Evolutionary conservation across 192 early-diverging fungal species (phyloP).

Genomic region (Paraglomus occultum): DNA sequence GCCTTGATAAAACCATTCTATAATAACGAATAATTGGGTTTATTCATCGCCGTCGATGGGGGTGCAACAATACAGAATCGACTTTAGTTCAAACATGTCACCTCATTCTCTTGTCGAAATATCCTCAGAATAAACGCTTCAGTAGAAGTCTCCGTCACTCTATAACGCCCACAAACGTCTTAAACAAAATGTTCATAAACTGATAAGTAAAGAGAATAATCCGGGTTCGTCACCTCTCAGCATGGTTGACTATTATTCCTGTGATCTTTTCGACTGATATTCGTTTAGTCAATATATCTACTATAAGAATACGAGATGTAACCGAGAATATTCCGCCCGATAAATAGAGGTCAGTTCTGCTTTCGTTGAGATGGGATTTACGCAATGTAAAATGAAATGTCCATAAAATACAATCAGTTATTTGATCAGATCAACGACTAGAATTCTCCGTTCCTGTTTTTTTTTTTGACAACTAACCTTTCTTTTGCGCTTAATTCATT

Average conservation of each 20-base stretch:
- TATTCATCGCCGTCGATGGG: background rate
- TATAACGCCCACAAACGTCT: slow-evolving; percentile 29
- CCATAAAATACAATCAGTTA: too few relatives aligned
- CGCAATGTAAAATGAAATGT: too few relatives aligned
- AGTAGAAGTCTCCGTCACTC: slow-evolving; percentile 73
- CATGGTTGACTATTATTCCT: slow-evolving; percentile 85
- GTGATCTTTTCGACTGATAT: slow-evolving; percentile 75
- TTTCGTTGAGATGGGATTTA: background rate
- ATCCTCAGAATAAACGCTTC: slow-evolving; percentile 90
- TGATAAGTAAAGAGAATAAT: background rate
- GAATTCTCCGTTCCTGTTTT: slow-evolving; percentile 3
- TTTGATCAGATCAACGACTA: slow-evolving; percentile 19
- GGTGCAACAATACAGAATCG: slow-evolving; percentile 12
- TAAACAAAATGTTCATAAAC: slow-evolving; percentile 5
- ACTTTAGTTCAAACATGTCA: slow-evolving; percentile 19
- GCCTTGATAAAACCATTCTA: slow-evolving; percentile 89
- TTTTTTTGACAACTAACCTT: slow-evolving; percentile 40
- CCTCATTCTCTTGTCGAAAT: slow-evolving; percentile 73
- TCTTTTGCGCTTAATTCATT: slow-evolving; percentile 56
- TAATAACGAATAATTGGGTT: background rate
- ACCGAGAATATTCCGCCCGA: slow-evolving; percentile 81
- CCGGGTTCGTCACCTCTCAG: slow-evolving; percentile 58
- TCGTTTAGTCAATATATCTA: slow-evolving; percentile 81
- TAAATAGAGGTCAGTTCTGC: slow-evolving; percentile 64
- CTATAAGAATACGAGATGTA: slow-evolving; percentile 85